phyloP scores from a whole-genome alignment of 169 alveolate species.

The Plasmodium billcollinsi region DNA sequence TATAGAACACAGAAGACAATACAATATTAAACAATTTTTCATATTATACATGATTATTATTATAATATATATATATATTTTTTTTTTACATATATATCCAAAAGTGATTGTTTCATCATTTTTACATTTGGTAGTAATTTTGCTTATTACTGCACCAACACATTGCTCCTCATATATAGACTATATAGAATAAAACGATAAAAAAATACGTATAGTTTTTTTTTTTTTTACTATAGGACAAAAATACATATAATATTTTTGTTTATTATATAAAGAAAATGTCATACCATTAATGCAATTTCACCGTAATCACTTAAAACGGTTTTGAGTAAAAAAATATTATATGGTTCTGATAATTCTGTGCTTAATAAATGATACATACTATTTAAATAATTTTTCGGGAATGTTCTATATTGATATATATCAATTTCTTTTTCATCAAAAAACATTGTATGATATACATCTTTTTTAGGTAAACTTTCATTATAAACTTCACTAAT shows the following conservation, averaged over 20 bases:
- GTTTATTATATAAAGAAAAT: conserved; percentile 9
- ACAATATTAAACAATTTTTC: no score
- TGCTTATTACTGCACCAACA: conserved; percentile 73
- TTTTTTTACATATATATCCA: conserved; percentile 76
- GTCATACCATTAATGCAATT: conserved; percentile 69
- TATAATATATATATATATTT: background rate
- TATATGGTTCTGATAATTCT: conserved; percentile 76
- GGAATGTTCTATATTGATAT: conserved; percentile 65
- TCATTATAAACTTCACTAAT: background rate
- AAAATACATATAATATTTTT: no score
- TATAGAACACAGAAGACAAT: no score
- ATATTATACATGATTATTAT: conserved; percentile 14
- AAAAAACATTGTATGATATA: conserved; percentile 45
- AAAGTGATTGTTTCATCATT: conserved; percentile 55
- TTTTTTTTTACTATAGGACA: background rate
- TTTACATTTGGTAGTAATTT: conserved; percentile 59
- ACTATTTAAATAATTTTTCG: conserved; percentile 62
- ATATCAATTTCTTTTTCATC: conserved; percentile 51
- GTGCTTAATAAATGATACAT: conserved; percentile 53
- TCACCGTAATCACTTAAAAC: conserved; percentile 49
- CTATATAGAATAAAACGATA: conserved; percentile 15
- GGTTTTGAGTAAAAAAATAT: conserved; percentile 72
- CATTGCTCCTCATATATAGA: conserved; percentile 55
- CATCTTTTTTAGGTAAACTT: conserved; percentile 19
- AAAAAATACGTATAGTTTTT: background rate